These are phyloP conservation scores for Epichloe gansuensis DNA, from an alignment of 2,329 filamentous ascomycete species.

Conservation along the genomic window DNA sequence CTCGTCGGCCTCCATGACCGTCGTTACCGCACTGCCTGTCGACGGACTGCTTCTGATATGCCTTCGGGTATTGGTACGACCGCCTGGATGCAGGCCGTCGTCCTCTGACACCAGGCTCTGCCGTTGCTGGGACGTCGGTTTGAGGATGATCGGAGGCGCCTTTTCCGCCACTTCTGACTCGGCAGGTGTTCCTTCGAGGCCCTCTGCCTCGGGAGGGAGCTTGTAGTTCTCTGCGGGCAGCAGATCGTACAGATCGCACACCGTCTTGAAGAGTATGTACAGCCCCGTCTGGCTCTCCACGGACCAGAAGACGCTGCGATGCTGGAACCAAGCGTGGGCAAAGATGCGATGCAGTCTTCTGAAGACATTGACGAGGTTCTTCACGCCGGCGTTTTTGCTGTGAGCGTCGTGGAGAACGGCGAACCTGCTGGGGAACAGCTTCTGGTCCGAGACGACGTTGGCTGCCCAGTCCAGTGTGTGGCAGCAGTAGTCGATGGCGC, in stretches of 20 bases:
- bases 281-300: constrained; percentile 83
- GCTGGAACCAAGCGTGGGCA: constrained; percentile 97
- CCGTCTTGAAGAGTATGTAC: constrained; percentile 93
- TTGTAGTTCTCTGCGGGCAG: constrained; percentile 94
- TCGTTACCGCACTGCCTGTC: constrained; percentile 64
- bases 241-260: constrained; percentile 83
- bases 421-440: constrained; percentile 85
- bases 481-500: constrained; percentile 97
- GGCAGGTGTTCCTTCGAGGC: constrained; percentile 43
- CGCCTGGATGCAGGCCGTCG: constrained; percentile 38
- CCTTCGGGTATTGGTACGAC: constrained; percentile 61
- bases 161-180: constrained; percentile 30
- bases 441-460: constrained; percentile 84
- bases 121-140: constrained; percentile 19
- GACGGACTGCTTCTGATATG: constrained; percentile 72
- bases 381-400: constrained; percentile 52
- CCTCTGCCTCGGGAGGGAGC: constrained; percentile 84
- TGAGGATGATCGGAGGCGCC: constrained; percentile 23
- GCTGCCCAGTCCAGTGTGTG: constrained; percentile 97
- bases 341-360: constrained; percentile 91
- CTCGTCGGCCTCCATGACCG: constrained; percentile 72
- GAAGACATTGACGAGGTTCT: constrained; percentile 91
- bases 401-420: constrained; percentile 41
- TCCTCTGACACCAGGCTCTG: constrained; percentile 26
- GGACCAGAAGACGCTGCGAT: constrained; percentile 87